Conservation (phyloP, 768 basidiomycete species). For the Amanita phalloides region DNA sequence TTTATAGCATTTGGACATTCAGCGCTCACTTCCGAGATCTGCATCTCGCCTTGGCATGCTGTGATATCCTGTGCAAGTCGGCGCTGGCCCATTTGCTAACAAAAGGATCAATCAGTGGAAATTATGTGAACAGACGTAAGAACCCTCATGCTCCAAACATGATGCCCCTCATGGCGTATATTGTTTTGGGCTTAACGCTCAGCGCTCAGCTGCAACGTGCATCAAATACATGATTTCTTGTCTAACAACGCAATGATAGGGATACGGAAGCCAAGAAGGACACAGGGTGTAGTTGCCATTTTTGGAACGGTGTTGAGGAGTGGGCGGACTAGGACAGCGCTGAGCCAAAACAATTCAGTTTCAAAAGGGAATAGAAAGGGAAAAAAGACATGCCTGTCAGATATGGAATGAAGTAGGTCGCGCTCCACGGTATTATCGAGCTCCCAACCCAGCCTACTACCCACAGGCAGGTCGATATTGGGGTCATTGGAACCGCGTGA, state of each 20-base stretch:
- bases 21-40: background rate
- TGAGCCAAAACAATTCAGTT: slow-evolving; percentile 14
- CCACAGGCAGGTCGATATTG: slow-evolving; percentile 38
- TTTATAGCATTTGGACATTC: background rate
- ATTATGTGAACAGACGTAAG: too few species aligned
- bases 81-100: background rate
- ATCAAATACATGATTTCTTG: background rate
- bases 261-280: too few species aligned
- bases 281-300: too few species aligned
- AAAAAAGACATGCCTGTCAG: slow-evolving; percentile 40
- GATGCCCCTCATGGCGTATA: background rate
- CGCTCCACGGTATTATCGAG: slow-evolving; percentile 29
- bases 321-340: slow-evolving; percentile 54
- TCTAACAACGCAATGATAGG: background rate
- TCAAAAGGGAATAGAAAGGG: background rate
- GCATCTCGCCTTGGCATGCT: background rate
- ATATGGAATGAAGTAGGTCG: slow-evolving; percentile 33
- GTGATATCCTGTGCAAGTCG: background rate
- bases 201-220: background rate
- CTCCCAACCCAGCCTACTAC: slow-evolving; percentile 53
- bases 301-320: slow-evolving; percentile 16
- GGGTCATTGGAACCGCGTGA: background rate
- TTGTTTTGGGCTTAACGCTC: background rate
- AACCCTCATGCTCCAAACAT: too few species aligned
- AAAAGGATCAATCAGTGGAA: too few species aligned